A percentile compares a stretch with the other conserved stretches of the same genome.
Evolutionary conservation across 371 early-diverging fungal genomes (phyloP).

Genomic region (Umbelopsis sp.): DNA sequence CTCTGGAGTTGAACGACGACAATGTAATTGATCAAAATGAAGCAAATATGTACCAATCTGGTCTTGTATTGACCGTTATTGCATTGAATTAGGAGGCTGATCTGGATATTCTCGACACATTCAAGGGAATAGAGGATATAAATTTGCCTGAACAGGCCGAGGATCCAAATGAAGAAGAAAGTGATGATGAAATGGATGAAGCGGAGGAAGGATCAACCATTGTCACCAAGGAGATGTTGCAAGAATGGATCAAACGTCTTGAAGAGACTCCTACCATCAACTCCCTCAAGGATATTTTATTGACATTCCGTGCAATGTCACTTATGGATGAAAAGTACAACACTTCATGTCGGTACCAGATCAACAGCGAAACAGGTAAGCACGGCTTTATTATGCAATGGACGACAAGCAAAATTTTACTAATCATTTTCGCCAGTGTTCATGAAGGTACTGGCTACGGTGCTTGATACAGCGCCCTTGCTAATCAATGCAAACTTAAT

Average conservation of each 20-base stretch:
- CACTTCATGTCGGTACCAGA: constrained; percentile 58
- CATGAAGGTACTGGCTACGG: constrained; percentile 71
- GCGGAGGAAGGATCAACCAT: constrained; percentile 24
- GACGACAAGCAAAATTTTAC: too few relatives aligned
- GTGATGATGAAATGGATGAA: constrained; percentile 38
- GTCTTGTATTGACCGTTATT: not conserved
- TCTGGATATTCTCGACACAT: constrained; percentile 37
- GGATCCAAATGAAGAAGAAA: constrained; percentile 44
- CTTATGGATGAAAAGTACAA: constrained; percentile 60
- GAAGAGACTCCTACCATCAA: constrained; percentile 29
- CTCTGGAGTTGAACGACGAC: constrained; percentile 47
- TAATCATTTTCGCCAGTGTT: constrained; percentile 51
- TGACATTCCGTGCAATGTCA: constrained; percentile 84
- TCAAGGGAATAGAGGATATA: constrained; percentile 32
- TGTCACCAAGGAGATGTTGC: constrained; percentile 43
- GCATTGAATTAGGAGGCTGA: constrained; percentile 32
- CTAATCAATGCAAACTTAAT: constrained; percentile 62
- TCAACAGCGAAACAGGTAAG: constrained; percentile 67
- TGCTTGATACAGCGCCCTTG: constrained; percentile 56
- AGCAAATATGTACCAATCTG: not conserved
- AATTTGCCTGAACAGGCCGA: constrained; percentile 34
- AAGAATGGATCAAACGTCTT: constrained; percentile 41
- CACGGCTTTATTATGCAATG: too few relatives aligned
- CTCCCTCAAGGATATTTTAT: constrained; percentile 56
- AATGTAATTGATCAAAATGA: constrained; percentile 26